Evolutionary conservation across 2,329 filamentous ascomycete genomes (phyloP).

Genomic region (Xylaria sp.): DNA sequence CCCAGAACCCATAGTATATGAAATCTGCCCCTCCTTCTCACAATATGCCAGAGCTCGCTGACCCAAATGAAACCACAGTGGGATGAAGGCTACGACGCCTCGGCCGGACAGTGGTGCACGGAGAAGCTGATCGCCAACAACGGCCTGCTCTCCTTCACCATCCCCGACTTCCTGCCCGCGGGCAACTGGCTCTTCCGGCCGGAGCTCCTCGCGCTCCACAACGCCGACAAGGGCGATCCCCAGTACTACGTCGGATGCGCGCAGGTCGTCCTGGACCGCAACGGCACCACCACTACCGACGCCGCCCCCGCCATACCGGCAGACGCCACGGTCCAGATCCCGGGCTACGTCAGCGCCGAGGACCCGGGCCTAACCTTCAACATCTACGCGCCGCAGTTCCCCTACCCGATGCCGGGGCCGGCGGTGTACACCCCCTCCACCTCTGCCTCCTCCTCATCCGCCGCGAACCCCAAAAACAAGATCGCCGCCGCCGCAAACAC

Average conservation of each 20-base stretch:
- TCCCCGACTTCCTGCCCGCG: conserved; percentile 62
- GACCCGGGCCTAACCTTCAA: conserved; percentile 64
- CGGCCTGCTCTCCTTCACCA: conserved; percentile 63
- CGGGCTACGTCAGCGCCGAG: conserved; percentile 61
- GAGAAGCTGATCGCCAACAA: conserved; percentile 67
- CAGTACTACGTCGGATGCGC: conserved; percentile 76
- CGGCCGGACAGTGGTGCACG: conserved; percentile 66
- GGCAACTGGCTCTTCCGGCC: conserved; percentile 74
- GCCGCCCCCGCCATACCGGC: conserved; percentile 52
- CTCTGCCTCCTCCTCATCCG: neutral
- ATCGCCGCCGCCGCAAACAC: conserved; percentile 12
- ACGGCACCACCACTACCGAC: conserved; percentile 45
- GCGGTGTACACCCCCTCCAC: conserved; percentile 50
- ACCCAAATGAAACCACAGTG: conserved; percentile 42
- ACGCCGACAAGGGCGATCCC: conserved; percentile 60
- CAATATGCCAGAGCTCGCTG: neutral
- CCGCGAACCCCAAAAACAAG: neutral
- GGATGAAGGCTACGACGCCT: conserved; percentile 65
- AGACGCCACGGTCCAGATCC: conserved; percentile 62
- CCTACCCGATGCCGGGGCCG: conserved; percentile 63
- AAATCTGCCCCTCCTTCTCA: neutral
- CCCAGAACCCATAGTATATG: too few relatives aligned
- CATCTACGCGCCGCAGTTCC: conserved; percentile 60
- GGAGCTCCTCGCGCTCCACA: conserved; percentile 71
- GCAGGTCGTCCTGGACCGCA: conserved; percentile 64